These are phyloP conservation scores for Polygonum maritimum DNA, from an alignment of 148 eudicot genomes.

Conservation along the genomic window DNA sequence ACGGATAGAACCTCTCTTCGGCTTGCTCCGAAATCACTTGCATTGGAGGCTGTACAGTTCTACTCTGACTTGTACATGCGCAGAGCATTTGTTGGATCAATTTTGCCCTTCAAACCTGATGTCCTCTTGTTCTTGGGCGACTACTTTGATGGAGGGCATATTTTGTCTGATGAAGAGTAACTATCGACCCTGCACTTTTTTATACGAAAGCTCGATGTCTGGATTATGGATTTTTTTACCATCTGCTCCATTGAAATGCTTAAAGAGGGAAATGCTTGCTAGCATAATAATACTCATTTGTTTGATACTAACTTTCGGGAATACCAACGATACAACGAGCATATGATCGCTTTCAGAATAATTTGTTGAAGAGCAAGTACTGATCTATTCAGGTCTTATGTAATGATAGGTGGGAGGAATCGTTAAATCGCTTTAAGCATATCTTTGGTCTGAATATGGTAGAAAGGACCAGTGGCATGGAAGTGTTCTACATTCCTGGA, in stretches of 20 bases:
- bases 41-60: conserved; percentile 65
- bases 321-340: neutral
- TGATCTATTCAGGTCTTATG: neutral
- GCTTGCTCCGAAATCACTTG: conserved; percentile 68
- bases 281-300: neutral
- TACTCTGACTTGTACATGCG: conserved; percentile 90
- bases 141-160: conserved; percentile 80
- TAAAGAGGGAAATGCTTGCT: conserved; percentile 1
- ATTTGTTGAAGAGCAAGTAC: neutral
- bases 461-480: conserved; percentile 34
- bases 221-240: neutral
- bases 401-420: conserved; percentile 75
- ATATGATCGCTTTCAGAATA: neutral
- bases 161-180: conserved; percentile 72
- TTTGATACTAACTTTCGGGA: neutral
- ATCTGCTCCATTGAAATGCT: neutral
- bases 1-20: conserved; percentile 77
- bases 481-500: conserved; percentile 60
- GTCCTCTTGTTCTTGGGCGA: conserved; percentile 79
- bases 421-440: conserved; percentile 71
- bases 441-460: conserved; percentile 56
- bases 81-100: conserved; percentile 63
- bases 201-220: neutral
- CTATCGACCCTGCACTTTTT: neutral
- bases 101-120: conserved; percentile 75